Evolutionary conservation across 2,329 filamentous ascomycete genomes (phyloP).

Genomic region (Trichoderma lentiforme): DNA sequence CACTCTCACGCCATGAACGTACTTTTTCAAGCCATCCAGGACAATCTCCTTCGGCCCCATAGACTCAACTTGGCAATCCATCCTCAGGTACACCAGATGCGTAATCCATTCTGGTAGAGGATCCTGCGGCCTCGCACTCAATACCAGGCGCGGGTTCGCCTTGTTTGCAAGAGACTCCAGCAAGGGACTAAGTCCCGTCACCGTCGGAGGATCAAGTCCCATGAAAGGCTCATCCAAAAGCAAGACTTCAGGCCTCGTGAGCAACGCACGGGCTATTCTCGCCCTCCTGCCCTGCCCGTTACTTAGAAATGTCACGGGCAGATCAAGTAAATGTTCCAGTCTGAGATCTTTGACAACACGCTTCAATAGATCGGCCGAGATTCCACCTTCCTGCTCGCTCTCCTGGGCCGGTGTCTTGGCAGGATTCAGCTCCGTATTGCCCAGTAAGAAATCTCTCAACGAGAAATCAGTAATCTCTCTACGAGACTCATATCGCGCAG

Average conservation of each 20-base stretch:
- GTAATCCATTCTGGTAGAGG: conserved; percentile 87
- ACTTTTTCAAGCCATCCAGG: conserved; percentile 49
- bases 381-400: conserved; percentile 45
- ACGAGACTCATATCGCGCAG: conserved; percentile 84
- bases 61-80: conserved; percentile 60
- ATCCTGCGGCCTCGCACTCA: conserved; percentile 82
- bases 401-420: conserved; percentile 40
- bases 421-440: conserved; percentile 80
- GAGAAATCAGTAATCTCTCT: conserved; percentile 87
- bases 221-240: conserved; percentile 94
- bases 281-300: conserved; percentile 89
- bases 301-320: conserved; percentile 85
- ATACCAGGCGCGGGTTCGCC: conserved; percentile 66
- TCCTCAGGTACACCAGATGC: conserved; percentile 70
- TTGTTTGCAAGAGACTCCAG: conserved; percentile 64
- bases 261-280: conserved; percentile 80
- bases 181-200: conserved; percentile 67
- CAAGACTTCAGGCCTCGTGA: conserved; percentile 74
- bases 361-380: conserved; percentile 51
- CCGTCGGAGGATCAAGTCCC: conserved; percentile 85
- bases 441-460: conserved; percentile 73
- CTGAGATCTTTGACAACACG: conserved; percentile 67
- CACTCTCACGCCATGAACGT: conserved; percentile 45
- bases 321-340: conserved; percentile 65
- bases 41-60: conserved; percentile 66